These are phyloP conservation scores for Dactylonectria macrodidyma DNA, from an alignment of 2,329 filamentous ascomycete genomes.

Conservation along the genomic window DNA sequence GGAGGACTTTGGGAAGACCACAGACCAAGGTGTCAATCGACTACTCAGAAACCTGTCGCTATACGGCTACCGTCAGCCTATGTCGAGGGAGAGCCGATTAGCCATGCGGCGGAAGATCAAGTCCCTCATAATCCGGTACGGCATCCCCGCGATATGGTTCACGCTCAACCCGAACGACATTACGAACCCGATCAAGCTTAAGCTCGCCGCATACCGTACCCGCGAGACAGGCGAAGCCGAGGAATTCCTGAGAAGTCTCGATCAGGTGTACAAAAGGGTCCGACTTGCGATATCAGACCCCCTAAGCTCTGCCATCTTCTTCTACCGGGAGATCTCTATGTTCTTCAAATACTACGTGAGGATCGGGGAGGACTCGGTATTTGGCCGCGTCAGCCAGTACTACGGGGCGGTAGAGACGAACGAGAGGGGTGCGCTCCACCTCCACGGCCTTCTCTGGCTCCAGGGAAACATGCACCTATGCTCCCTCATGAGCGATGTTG, in stretches of 20 bases:
- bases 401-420: background rate
- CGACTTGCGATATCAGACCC: background rate
- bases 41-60: background rate
- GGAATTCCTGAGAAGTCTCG: background rate
- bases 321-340: background rate
- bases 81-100: background rate
- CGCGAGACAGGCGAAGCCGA: background rate
- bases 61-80: background rate
- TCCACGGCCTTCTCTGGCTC: background rate
- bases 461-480: background rate
- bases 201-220: background rate
- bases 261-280: background rate
- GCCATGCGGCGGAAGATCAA: background rate
- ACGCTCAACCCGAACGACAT: constrained; percentile 11
- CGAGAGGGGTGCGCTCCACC: background rate
- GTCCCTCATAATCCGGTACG: constrained; percentile 8
- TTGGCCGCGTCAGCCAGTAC: background rate
- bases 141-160: constrained; percentile 18
- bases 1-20: background rate
- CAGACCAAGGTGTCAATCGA: background rate
- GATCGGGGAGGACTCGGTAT: background rate
- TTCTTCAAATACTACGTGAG: background rate
- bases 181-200: constrained; percentile 16
- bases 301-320: background rate
- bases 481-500: too few relatives aligned